Evolutionary conservation across 257 asterid species (phyloP), one percentile per base, ranked within the genome.

Genomic region (Solanum pennellii): DNA sequence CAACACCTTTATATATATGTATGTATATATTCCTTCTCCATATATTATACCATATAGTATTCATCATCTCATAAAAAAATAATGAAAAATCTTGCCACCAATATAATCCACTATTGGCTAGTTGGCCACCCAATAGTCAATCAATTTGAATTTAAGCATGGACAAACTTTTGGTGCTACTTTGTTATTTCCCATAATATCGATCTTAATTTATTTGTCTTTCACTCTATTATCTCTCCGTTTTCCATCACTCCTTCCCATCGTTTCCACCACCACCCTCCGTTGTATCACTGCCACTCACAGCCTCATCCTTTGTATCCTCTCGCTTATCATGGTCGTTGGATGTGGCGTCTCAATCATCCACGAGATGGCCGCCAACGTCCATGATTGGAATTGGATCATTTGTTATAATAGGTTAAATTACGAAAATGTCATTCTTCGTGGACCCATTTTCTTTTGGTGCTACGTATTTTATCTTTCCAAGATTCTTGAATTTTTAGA

Each of bases 201-300:
- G 9, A 93, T 95, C 89, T 35, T 69, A 86, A 75, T 93, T 12
- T 96, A 93, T 91, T 96, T 95, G 83, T 85, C 88, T 49, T 93
- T 93, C 88, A 94, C 98, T 1, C 65, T 93, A 89, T 3, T 88
- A 85, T 91, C 93, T 93, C 91, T 59, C 92, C 89, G 23, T 76
- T 85, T 85, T 35, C 92, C 87, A 56, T 31, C 80, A 89, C 90
- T 87, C 44, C 68, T 49, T 7, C 93, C 91, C 68, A 59, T 89
- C 84, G 68, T 91, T 76, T 88, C 89, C 92, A 2, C 94, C 85
- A 35, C 93, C 91, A 68, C 84, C 83, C 94, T 96, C 92, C 97
- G 98, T 91, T 91, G 74, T 90, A 73, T 93, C 88, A 89, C 96
- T 91, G 93, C 94, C 93, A 83, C 52, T 84, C 98, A 95, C 95